Evolutionary conservation across 2,329 filamentous ascomycete species (phyloP).

Genomic region (Clarireedia sp.): DNA sequence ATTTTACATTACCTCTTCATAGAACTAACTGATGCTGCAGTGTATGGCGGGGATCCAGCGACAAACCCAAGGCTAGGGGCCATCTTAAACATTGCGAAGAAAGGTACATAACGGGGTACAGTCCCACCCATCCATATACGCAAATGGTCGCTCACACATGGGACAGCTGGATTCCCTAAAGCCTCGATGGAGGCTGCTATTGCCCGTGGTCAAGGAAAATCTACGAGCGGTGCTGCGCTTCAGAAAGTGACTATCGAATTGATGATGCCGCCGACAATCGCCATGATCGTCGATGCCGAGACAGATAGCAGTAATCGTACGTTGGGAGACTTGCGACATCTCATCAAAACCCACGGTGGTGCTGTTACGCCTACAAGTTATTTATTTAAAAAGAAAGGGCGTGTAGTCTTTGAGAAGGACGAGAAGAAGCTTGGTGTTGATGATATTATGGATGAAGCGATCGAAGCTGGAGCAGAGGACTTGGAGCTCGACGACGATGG

Average conservation of each 20-base stretch:
- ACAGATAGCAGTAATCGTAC: constrained; percentile 73
- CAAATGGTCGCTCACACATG: constrained; percentile 17
- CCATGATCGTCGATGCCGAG: constrained; percentile 75
- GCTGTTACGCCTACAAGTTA: constrained; percentile 68
- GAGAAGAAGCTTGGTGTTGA: constrained; percentile 45
- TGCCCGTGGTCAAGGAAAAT: constrained; percentile 79
- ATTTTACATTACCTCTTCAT: constrained; percentile 1
- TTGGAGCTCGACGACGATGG: constrained; percentile 61
- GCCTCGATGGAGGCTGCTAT: constrained; percentile 76
- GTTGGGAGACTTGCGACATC: constrained; percentile 61
- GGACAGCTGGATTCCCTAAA: constrained; percentile 68
- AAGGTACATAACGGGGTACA: constrained; percentile 41
- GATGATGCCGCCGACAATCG: constrained; percentile 63
- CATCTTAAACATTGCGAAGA: constrained; percentile 70
- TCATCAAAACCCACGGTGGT: constrained; percentile 66
- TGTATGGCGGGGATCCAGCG: constrained; percentile 66
- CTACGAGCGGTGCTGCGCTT: constrained; percentile 64
- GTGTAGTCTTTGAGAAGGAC: constrained; percentile 59
- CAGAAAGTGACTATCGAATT: constrained; percentile 73
- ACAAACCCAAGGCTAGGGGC: constrained; percentile 69
- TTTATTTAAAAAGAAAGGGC: constrained; percentile 75
- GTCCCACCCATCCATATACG: constrained; percentile 13
- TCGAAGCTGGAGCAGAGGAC: constrained; percentile 77
- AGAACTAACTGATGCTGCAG: constrained; percentile 33
- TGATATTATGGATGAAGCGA: constrained; percentile 69